These are phyloP conservation scores for Cladophialophora immunda DNA, from an alignment of 2,329 filamentous ascomycete species.

Conservation along the genomic window DNA sequence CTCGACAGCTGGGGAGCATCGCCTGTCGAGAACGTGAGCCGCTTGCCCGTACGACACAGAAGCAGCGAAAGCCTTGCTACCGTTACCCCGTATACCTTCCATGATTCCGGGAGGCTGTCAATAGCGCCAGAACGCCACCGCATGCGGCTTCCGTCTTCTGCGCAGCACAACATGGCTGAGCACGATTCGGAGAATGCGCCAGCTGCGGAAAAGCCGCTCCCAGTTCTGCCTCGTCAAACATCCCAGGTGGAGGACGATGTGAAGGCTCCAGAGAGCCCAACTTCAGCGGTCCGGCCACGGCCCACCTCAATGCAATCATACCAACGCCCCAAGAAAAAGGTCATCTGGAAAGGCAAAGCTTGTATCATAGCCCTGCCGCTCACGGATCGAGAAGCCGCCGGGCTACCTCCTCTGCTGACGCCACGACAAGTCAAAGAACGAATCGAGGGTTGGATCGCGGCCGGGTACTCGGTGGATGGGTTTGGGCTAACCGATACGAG, in stretches of 20 bases:
- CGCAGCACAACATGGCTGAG: conserved; percentile 23
- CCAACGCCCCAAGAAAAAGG: conserved; percentile 69
- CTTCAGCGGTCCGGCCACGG: conserved; percentile 58
- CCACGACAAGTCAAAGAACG: conserved; percentile 50
- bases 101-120: conserved; percentile 31
- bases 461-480: conserved; percentile 54
- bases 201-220: conserved; percentile 21
- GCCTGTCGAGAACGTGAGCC: conserved; percentile 14
- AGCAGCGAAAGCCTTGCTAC: conserved; percentile 38
- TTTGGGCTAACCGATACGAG: conserved; percentile 46
- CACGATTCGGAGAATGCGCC: conserved; percentile 13
- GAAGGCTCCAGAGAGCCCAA: conserved; percentile 26
- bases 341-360: conserved; percentile 78
- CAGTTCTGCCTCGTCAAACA: conserved; percentile 16
- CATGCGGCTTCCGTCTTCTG: conserved; percentile 18
- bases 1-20: conserved; percentile 34
- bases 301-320: conserved; percentile 47
- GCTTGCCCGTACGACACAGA: conserved; percentile 19
- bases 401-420: conserved; percentile 50
- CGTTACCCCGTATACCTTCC: conserved; percentile 40
- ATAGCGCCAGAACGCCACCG: conserved; percentile 21
- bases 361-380: conserved; percentile 75
- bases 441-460: conserved; percentile 51
- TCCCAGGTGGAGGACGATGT: conserved; percentile 18
- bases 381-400: conserved; percentile 70